These are phyloP conservation scores for Globisporangium paroecandrum DNA, from an alignment of 352 stramenopile species.

Conservation along the genomic window DNA sequence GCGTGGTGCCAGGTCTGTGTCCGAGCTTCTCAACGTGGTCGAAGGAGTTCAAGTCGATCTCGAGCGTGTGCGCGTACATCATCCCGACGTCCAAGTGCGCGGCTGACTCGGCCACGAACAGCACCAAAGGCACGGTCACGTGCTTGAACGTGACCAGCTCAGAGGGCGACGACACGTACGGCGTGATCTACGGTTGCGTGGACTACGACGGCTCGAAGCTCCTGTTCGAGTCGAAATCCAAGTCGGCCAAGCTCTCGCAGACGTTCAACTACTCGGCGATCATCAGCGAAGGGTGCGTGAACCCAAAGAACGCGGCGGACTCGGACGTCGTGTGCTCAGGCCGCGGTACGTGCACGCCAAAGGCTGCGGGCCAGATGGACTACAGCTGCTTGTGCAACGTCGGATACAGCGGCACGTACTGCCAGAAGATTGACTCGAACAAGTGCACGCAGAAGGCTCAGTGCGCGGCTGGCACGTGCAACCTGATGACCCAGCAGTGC, in stretches of 20 bases:
- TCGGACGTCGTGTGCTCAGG: constrained; percentile 75
- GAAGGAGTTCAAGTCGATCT: constrained; percentile 58
- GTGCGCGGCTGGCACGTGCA: constrained; percentile 62
- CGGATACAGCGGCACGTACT: constrained; percentile 76
- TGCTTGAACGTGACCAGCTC: constrained; percentile 27
- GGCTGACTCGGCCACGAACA: constrained; percentile 28
- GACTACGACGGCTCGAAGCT: constrained; percentile 65
- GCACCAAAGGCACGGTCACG: constrained; percentile 34
- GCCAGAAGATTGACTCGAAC: constrained; percentile 71
- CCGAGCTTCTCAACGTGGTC: constrained; percentile 76
- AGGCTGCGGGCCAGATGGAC: constrained; percentile 35
- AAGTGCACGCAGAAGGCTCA: constrained; percentile 60
- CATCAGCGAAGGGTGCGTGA: constrained; percentile 56
- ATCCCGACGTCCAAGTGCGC: constrained; percentile 53
- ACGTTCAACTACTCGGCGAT: constrained; percentile 62
- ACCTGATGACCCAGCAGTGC: constrained; percentile 60
- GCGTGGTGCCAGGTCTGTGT: constrained; percentile 51
- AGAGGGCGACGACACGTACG: constrained; percentile 23
- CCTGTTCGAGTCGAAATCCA: constrained; percentile 46
- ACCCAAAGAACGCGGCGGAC: constrained; percentile 40
- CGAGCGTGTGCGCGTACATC: constrained; percentile 67
- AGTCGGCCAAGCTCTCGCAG: constrained; percentile 46
- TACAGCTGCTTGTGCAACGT: constrained; percentile 73
- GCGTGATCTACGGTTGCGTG: constrained; percentile 77
- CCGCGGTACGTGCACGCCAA: constrained; percentile 60